Evolutionary conservation across 2,329 filamentous ascomycete species (phyloP).

Genomic region (Verticillium dahliae): DNA sequence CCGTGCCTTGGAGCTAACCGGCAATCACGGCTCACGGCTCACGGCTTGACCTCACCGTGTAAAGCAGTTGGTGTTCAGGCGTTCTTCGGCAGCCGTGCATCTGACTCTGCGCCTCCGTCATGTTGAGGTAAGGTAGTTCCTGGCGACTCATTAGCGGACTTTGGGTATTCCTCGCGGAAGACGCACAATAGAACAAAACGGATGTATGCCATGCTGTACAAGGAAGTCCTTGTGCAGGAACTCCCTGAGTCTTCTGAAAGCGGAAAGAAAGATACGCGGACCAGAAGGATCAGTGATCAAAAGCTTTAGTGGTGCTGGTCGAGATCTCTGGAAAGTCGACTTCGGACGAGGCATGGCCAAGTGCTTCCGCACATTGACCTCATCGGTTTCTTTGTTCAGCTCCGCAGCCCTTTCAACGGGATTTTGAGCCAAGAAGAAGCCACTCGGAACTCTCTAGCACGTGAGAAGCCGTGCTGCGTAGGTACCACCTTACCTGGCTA

Average conservation of each 20-base stretch:
- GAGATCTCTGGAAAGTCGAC: not conserved
- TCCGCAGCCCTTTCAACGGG: too few relatives aligned
- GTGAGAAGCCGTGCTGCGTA: too few relatives aligned
- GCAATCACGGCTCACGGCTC: not conserved
- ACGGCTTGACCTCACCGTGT: not conserved
- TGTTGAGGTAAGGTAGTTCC: not conserved
- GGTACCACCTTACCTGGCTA: too few relatives aligned
- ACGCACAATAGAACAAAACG: too few relatives aligned
- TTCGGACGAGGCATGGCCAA: not conserved
- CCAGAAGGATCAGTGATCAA: not conserved
- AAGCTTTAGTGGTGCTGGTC: not conserved
- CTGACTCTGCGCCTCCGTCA: not conserved
- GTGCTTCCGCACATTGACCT: not conserved
- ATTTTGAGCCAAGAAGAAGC: too few relatives aligned
- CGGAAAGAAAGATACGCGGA: not conserved
- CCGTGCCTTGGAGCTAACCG: not conserved
- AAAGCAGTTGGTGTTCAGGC: not conserved
- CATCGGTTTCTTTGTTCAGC: not conserved
- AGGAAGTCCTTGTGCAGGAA: not conserved
- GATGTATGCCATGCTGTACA: too few relatives aligned
- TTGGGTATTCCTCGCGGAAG: too few relatives aligned
- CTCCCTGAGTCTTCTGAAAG: not conserved
- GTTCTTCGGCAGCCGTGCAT: not conserved
- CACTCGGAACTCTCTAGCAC: too few relatives aligned
- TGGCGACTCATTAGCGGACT: not conserved